These are phyloP conservation scores for Didymella exigua DNA, from an alignment of 2,329 filamentous ascomycete species.

Conservation along the genomic window DNA sequence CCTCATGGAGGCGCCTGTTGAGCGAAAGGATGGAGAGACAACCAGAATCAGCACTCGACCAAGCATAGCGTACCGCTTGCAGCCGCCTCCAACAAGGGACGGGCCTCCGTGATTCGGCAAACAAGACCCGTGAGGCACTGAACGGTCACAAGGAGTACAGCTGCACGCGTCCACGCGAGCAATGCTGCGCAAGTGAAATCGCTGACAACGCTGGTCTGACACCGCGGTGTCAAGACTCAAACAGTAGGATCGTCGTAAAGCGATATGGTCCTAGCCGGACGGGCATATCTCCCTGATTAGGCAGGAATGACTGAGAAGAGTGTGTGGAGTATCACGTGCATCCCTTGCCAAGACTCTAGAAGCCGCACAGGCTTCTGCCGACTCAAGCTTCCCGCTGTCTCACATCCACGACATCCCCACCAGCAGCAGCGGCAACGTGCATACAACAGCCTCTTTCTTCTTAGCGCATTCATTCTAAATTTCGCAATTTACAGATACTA, in stretches of 20 bases:
- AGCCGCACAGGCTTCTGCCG: constrained; percentile 7
- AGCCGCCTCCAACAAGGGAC: constrained; percentile 5
- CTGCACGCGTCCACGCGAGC: background rate
- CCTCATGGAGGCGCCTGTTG: constrained; percentile 33
- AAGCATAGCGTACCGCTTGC: constrained; percentile 7
- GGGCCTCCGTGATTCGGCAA: constrained; percentile 6
- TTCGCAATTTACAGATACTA: constrained; percentile 18
- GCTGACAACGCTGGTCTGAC: background rate
- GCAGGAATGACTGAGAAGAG: constrained; percentile 1
- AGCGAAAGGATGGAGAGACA: background rate
- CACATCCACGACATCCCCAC: constrained; percentile 8
- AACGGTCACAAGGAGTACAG: background rate
- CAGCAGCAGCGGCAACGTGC: constrained; percentile 22
- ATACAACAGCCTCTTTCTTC: constrained; percentile 21
- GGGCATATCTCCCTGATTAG: constrained; percentile 8
- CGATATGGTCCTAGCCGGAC: background rate
- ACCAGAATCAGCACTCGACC: background rate
- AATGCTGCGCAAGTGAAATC: constrained; percentile 1
- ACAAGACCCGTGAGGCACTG: background rate
- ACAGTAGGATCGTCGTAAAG: constrained; percentile 6
- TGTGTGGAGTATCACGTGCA: constrained; percentile 9
- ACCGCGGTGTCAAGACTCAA: constrained; percentile 1
- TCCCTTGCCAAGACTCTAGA: constrained; percentile 5
- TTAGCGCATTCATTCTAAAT: constrained; percentile 26
- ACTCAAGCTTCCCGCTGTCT: constrained; percentile 11